Conservation (phyloP, 2,329 filamentous ascomycete genomes). For the Talaromyces sp. region DNA sequence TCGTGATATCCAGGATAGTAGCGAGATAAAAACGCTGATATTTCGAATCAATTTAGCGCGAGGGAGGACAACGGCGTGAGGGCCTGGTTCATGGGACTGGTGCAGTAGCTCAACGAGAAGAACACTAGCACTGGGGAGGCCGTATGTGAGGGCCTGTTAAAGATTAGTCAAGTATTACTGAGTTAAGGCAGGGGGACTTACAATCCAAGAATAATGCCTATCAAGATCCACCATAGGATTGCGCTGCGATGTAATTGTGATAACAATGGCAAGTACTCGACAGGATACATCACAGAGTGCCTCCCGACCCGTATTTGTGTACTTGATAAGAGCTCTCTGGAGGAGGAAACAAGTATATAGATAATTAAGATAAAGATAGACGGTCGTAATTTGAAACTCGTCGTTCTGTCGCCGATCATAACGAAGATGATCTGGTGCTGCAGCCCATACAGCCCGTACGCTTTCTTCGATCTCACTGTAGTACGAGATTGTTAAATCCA, state of each 20-base stretch:
- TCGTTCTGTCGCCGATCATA: conserved; percentile 24
- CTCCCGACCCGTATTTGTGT: conserved; percentile 33
- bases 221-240: conserved; percentile 34
- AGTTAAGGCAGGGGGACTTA: conserved; percentile 15
- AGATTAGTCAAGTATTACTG: not conserved
- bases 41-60: conserved; percentile 39
- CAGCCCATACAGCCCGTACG: conserved; percentile 28
- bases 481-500: not conserved
- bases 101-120: conserved; percentile 38
- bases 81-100: conserved; percentile 33
- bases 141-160: conserved; percentile 35
- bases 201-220: conserved; percentile 39
- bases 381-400: conserved; percentile 21
- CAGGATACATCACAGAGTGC: conserved; percentile 37
- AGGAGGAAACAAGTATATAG: conserved; percentile 40
- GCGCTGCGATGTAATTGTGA: conserved; percentile 31
- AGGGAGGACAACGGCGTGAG: conserved; percentile 28
- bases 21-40: conserved; percentile 37
- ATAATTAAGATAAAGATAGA: conserved; percentile 38
- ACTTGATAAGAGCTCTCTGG: conserved; percentile 36
- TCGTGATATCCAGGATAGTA: conserved; percentile 36
- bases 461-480: conserved; percentile 30
- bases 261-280: conserved; percentile 33
- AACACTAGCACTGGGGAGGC: conserved; percentile 36
- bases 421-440: conserved; percentile 29